A percentile compares a stretch with the other conserved stretches of the same genome.
phyloP scores from a whole-genome alignment of 331 rosid species.

The Rosa hybrid region DNA sequence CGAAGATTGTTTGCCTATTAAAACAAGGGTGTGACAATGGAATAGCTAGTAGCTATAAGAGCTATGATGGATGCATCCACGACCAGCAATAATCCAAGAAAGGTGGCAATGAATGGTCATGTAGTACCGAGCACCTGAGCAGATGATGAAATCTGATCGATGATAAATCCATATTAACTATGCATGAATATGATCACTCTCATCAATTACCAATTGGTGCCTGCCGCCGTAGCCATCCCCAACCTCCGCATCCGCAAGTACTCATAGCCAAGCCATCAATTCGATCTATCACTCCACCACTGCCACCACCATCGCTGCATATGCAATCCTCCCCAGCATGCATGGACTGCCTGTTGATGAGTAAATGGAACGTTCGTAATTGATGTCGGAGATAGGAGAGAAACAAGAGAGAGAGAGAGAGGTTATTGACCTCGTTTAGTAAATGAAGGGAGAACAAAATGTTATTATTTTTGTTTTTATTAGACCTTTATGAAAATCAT shows the following conservation, averaged over 20 bases:
- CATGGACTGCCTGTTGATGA: too few species aligned
- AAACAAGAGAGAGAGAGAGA: too few species aligned
- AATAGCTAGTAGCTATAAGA: conserved; percentile 12
- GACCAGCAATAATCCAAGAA: neutral
- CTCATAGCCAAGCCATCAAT: too few species aligned
- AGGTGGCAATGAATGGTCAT: conserved; percentile 29
- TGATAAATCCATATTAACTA: neutral
- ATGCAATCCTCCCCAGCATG: neutral
- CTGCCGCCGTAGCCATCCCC: too few species aligned
- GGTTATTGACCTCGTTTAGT: too few species aligned
- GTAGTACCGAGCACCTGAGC: conserved; percentile 33
- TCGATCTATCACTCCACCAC: too few species aligned
- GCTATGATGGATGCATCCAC: conserved; percentile 27
- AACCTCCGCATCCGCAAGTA: too few species aligned
- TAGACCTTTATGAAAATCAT: neutral
- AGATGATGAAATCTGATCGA: conserved; percentile 23
- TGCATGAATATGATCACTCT: neutral
- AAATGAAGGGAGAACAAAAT: too few species aligned
- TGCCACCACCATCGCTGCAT: neutral
- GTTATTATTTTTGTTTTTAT: too few species aligned
- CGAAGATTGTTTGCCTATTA: conserved; percentile 46
- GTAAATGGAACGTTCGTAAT: too few species aligned
- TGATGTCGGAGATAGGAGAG: too few species aligned
- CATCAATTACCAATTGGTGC: neutral
- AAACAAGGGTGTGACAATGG: conserved; percentile 29